Evolutionary conservation across 192 early-diverging fungal species (phyloP).

Genomic region (Umbelopsis ramanniana): DNA sequence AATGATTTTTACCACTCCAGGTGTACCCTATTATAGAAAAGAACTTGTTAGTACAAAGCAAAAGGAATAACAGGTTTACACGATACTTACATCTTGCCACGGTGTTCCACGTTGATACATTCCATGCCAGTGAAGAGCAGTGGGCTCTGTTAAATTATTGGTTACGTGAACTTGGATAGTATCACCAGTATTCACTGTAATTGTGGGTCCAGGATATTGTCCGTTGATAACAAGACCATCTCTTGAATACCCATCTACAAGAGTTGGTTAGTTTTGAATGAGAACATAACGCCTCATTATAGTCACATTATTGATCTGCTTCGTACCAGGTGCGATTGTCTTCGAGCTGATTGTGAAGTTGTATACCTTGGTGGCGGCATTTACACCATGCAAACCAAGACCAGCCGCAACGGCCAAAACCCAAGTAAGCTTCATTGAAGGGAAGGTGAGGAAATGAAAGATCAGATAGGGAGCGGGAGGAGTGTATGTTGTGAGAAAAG

Average conservation of each 20-base stretch:
- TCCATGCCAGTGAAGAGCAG: constrained; percentile 53
- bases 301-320: too few relatives aligned
- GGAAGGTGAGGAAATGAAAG: not conserved
- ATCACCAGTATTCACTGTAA: constrained; percentile 55
- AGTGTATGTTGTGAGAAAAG: not conserved
- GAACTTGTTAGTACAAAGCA: not conserved
- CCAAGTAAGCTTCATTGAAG: constrained; percentile 3
- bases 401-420: constrained; percentile 1
- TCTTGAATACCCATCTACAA: constrained; percentile 16
- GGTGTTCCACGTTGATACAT: constrained; percentile 41
- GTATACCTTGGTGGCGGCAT: not conserved
- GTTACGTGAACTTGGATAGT: constrained; percentile 42
- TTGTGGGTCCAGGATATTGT: constrained; percentile 54
- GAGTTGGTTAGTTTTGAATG: not conserved
- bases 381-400: not conserved
- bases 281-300: not conserved
- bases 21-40: constrained; percentile 1
- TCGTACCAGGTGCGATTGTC: constrained; percentile 16
- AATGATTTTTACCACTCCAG: not conserved
- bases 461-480: not conserved
- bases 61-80: not conserved
- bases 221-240: constrained; percentile 38
- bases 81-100: constrained; percentile 29
- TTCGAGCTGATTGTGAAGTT: not conserved
- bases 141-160: constrained; percentile 46